Conservation (phyloP, 768 basidiomycete genomes). For the Rubroboletus pulcherrimus region DNA sequence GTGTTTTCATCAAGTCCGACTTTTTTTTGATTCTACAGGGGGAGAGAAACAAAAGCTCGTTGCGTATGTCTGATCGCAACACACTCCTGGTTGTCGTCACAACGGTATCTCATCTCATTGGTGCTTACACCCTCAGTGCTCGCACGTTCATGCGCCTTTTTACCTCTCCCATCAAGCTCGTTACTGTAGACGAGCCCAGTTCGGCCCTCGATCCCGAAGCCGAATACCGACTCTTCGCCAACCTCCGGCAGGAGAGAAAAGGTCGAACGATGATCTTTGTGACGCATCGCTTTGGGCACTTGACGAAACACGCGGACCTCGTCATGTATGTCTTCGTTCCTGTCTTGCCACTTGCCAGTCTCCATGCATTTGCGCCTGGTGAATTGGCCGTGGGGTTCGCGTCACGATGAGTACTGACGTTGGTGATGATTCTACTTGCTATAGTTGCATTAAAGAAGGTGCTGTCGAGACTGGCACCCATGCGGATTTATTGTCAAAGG, state of each 20-base stretch:
- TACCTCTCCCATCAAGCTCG: slow-evolving; percentile 28
- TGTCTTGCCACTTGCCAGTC: not conserved
- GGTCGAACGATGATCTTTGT: slow-evolving; percentile 40
- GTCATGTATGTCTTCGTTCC: slow-evolving; percentile 30
- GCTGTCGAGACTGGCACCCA: slow-evolving; percentile 34
- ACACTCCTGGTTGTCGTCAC: not conserved
- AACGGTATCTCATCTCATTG: not conserved
- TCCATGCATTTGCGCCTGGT: not conserved
- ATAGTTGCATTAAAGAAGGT: slow-evolving; percentile 34
- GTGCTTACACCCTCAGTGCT: slow-evolving; percentile 17
- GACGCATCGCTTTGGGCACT: slow-evolving; percentile 38
- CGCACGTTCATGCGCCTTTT: slow-evolving; percentile 41
- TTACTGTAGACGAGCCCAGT: slow-evolving; percentile 37
- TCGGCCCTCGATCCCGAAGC: slow-evolving; percentile 37
- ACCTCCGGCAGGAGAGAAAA: slow-evolving; percentile 24
- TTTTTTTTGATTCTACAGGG: slow-evolving; percentile 3
- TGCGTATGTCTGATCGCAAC: slow-evolving; percentile 7
- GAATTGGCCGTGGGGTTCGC: not conserved
- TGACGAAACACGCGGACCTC: slow-evolving; percentile 35
- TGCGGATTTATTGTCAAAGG: slow-evolving; percentile 23
- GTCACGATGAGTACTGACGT: not conserved
- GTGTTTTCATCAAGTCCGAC: too few species aligned
- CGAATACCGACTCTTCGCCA: slow-evolving; percentile 31
- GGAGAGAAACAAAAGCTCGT: slow-evolving; percentile 34
- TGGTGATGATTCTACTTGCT: not conserved